Evolutionary conservation across 495 filamentous ascomycete species (phyloP), one percentile per base, ranked within the genome.

Genomic region (Talaromyces nanjingensis): DNA sequence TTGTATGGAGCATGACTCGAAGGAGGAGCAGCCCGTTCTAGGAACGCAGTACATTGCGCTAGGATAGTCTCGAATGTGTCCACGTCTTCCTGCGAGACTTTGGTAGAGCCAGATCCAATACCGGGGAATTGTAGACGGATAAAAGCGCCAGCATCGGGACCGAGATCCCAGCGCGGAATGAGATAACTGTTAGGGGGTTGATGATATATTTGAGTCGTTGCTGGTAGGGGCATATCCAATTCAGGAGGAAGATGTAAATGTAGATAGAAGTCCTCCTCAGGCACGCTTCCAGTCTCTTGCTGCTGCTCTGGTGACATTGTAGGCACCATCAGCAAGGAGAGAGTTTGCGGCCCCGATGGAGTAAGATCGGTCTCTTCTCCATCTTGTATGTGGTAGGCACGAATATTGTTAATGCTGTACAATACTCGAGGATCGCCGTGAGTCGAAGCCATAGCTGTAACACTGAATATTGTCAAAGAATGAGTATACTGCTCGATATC

Each of bases 51-150:
- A 72, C 92, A 97, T 75, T 97, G 92, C 29, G 92, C 92, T 45
- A 97, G 81, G 62, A 97, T 97, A 3, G 92, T 96, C 79, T 97
- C 92, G 70, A 97, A 97, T 0, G 92, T 97, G 73, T 97, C 92
- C 27, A 96, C 81, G 73, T 97, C 92, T 69, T 97, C 92, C 75
- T 97, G 92, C 3, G 88, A 85, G 27, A 88, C 86, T 61, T 84
- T 85, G 37, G 83, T 80, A 0, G 80, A 74, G 1, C 82, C 83
- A 58, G 79, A 81, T 11, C 91, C 90, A 9, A 91, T 80, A 4
- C 81, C 71, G 2, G 92, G 92, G 65, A 97, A 96, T 72, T 96
- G 89, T 67, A 97, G 91, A 33, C 90, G 83, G 31, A 92, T 96
- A 69, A 97, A 97, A 8, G 91, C 91, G 64, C 91, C 91, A 65